Base-by-base conservation (phyloP, 1,284 basidiomycete species). In the Trametes pubescens region DNA sequence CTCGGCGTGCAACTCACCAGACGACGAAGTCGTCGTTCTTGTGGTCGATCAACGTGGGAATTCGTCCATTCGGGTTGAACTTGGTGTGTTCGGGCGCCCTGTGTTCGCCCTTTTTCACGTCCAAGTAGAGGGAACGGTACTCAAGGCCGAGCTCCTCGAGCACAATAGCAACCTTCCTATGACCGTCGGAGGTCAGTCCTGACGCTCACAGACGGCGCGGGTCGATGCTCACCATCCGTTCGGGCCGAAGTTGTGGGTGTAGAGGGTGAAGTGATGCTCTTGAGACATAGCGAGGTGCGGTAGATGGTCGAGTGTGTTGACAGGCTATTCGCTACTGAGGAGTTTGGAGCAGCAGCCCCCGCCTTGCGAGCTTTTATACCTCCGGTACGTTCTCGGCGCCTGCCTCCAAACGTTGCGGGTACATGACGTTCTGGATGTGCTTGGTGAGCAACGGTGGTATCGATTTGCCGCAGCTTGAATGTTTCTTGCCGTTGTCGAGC, bases 31-130 rank as follows among this genome's bases (percentile, higher is more conserved):
- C 72, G 54, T 65, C 60, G 67, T 76, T 76, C 37, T 64, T 38
- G 67, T 77, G 76, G 67, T 78, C 77, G 46, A 78, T 71, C 32
- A 78, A 57, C 8, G 72, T 65, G 0, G 76, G 77, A 21, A 77
- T 73, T 8, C 73, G 70, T 0, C 74, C 72, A 56, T 76, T 76
- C 26, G 69, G 71, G 64, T 72, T 72, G 35, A 67, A 52, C 68
- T 68, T 68, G 32, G 61, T 16, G 57, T 70, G 69, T 49, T 59
- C 66, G 3, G 62, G 64, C 0, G 18, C n/a, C 65, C 74, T 76
- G 51, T 74, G 73, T 65, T 74, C 74, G n/a, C 57, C 49, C 47
- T 66, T 71, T 34, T 24, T 44, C 52, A 72, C 68, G 56, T 73
- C 69, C 62, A 73, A 62, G 64, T 68, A 73, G 51, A 71, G 66